phyloP scores from a whole-genome alignment of 371 early-diverging fungal species.

The Rhizopus arrhizus region DNA sequence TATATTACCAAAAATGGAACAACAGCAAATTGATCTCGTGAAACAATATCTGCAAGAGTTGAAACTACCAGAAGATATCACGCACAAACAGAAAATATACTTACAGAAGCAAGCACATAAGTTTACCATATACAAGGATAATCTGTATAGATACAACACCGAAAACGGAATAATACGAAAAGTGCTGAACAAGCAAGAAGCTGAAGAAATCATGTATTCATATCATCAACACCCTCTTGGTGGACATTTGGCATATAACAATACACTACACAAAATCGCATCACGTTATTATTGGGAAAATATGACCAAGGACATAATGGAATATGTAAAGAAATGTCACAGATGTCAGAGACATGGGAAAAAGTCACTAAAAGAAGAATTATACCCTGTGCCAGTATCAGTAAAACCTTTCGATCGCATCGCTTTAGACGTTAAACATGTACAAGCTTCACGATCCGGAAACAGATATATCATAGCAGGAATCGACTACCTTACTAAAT shows the following conservation, averaged over 20 bases:
- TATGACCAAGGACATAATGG: neutral
- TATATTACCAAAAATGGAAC: no score
- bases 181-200: neutral
- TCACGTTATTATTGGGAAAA: slow-evolving; percentile 1
- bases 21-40: no score
- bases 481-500: slow-evolving; percentile 13
- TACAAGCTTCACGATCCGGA: neutral
- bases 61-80: neutral
- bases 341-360: neutral
- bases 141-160: neutral
- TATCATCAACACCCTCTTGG: neutral
- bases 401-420: neutral
- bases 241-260: neutral
- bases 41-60: neutral
- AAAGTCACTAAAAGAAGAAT: neutral
- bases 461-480: slow-evolving; percentile 5
- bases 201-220: neutral
- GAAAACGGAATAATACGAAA: neutral
- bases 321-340: slow-evolving; percentile 1
- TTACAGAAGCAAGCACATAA: neutral
- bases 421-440: neutral
- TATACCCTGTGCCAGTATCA: slow-evolving; percentile 1
- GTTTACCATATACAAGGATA: neutral
- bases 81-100: neutral
- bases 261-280: neutral